Percentiles rank a stretch among this genome's conserved stretches.
Conservation (phyloP, 495 filamentous ascomycete species). For the Aspergillus cavernicola region DNA sequence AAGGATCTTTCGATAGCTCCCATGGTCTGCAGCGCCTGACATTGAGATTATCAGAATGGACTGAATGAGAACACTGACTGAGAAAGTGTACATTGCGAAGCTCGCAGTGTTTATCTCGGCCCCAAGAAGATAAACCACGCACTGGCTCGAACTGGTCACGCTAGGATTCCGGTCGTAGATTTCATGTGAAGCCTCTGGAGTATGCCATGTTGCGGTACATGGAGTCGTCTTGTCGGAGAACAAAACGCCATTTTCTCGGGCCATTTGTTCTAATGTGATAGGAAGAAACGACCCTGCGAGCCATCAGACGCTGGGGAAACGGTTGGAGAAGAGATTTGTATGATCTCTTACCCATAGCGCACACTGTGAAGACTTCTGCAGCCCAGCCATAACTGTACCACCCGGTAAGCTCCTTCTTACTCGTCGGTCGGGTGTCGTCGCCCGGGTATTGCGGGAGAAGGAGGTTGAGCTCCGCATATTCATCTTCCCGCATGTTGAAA, state of each 20-base stretch:
- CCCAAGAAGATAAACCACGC: constrained; percentile 77
- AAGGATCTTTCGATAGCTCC: constrained; percentile 84
- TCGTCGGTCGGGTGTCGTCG: constrained; percentile 86
- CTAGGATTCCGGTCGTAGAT: constrained; percentile 9
- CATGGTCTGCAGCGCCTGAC: constrained; percentile 93
- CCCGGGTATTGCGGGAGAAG: constrained; percentile 57
- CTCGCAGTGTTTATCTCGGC: constrained; percentile 90
- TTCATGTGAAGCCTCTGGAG: constrained; percentile 19
- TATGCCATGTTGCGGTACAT: constrained; percentile 54
- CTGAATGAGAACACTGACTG: constrained; percentile 83
- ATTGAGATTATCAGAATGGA: constrained; percentile 90
- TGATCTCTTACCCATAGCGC: constrained; percentile 63
- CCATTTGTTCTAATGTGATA: constrained; percentile 91
- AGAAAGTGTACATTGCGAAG: constrained; percentile 98
- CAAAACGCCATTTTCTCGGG: constrained; percentile 82
- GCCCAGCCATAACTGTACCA: constrained; percentile 98
- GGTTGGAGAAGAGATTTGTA: not conserved
- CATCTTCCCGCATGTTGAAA: constrained; percentile 27
- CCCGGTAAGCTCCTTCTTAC: constrained; percentile 78
- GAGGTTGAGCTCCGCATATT: constrained; percentile 14
- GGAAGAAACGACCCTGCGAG: constrained; percentile 83
- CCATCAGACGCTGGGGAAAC: not conserved
- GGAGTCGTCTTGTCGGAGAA: constrained; percentile 68
- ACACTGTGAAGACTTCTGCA: constrained; percentile 96
- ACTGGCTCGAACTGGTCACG: constrained; percentile 55